Evolutionary conservation across 495 filamentous ascomycete species (phyloP), one percentile per base, ranked within the genome.

Genomic region (Staphylotrichum tortipilum): DNA sequence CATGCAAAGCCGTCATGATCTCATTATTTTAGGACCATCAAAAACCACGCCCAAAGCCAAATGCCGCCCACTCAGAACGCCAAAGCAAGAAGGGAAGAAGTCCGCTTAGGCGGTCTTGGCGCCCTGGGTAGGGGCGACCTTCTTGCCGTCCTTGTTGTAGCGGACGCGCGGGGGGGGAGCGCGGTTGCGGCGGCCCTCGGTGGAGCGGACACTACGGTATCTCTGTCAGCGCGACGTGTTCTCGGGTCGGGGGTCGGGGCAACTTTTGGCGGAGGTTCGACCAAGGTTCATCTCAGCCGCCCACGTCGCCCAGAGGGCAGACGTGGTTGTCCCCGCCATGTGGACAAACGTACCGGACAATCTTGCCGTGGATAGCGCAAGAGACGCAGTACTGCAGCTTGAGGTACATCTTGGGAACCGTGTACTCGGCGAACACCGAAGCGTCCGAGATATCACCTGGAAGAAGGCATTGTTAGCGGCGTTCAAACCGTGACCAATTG

Each of bases 131-230:
- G 94, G 90, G 74, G 82, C 88, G 70, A 99, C 81, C 84, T 97
- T 99, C 86, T 99, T 99, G 78, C 92, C 92, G 71, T 99, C 92
- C 84, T 97, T 97, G 84, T 99, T 99, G 85, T 94, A 99, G 59
- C 92, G 80, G 63, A 97, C 89, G 61, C 92, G 79, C 63, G 92
- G 92, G 61, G 92, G 92, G 60, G 92, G 92, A 65, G 92, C 92
- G 73, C 92, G 85, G 85, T 99, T 99, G 73, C 94, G 91, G 70
- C 92, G 89, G 59, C 92, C 92, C 74, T 86, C 91, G 62, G 88
- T 82, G 53, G 94, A 97, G 62, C 92, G 92, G 70, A 99, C 92
- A 84, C 92, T 97, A 59, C 57, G 59, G 24, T 44, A 45, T 36
- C 53, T 40, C 53, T 61, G 68, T 76, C 60, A 78, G 71, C 56